Conservation (phyloP, 345 rosid species). For the Acer negundo region DNA sequence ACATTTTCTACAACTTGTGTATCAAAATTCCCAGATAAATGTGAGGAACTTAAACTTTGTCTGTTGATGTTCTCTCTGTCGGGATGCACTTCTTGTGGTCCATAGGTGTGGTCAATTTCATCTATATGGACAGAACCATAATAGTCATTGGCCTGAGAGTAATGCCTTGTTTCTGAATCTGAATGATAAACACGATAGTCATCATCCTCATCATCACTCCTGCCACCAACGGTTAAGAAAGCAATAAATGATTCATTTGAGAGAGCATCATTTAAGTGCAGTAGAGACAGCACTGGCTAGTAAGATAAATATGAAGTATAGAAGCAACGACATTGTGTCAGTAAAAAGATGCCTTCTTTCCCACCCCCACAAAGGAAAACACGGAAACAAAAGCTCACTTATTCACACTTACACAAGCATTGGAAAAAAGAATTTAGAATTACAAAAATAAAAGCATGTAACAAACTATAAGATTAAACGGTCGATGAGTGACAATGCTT, state of each 20-base stretch:
- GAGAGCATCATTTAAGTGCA: slow-evolving; percentile 5
- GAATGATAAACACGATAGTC: slow-evolving; percentile 58
- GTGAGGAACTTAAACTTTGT: slow-evolving; percentile 42
- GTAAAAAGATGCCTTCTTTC: neutral
- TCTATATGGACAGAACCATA: slow-evolving; percentile 47
- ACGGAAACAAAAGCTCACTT: neutral
- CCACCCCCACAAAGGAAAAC: neutral
- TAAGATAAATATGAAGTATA: slow-evolving; percentile 17
- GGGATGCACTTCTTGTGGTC: slow-evolving; percentile 47
- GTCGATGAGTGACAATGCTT: neutral
- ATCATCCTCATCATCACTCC: slow-evolving; percentile 91
- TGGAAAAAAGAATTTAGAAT: neutral
- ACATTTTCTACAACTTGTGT: slow-evolving; percentile 40
- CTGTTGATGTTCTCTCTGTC: slow-evolving; percentile 47
- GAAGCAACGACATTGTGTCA: slow-evolving; percentile 9
- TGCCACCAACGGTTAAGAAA: slow-evolving; percentile 32
- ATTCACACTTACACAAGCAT: neutral
- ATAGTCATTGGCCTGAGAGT: slow-evolving; percentile 51
- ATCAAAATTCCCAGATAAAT: slow-evolving; percentile 46
- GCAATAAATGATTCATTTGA: slow-evolving; percentile 13
- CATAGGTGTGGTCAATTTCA: slow-evolving; percentile 46
- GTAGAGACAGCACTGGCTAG: slow-evolving; percentile 1
- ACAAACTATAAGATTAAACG: neutral
- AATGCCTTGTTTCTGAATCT: slow-evolving; percentile 56
- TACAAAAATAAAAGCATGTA: neutral